Conservation (phyloP, 805 yeast species). For the Jamesozyma piceae region DNA sequence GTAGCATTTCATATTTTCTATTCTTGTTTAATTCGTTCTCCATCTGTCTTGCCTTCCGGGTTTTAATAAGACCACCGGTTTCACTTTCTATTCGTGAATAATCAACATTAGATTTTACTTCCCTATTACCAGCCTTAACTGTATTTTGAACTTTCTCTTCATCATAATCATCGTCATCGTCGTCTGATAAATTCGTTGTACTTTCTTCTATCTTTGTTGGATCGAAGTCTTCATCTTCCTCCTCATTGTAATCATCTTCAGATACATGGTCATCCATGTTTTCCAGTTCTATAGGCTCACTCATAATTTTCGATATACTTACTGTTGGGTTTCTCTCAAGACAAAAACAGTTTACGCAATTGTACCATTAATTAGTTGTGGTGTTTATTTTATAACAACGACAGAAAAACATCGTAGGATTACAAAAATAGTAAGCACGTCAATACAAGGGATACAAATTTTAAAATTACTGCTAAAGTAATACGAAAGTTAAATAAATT, state of each 20-base stretch:
- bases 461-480: no score
- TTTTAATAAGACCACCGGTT: conserved; percentile 57
- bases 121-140: conserved; percentile 26
- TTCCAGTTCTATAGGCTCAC: background rate
- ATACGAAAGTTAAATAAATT: no score
- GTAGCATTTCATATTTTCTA: conserved; percentile 25
- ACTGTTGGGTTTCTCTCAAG: no score
- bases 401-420: no score
- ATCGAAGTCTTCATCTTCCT: conserved; percentile 34
- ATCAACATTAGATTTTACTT: conserved; percentile 21
- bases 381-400: no score
- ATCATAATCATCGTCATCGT: conserved; percentile 27
- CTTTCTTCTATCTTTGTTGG: conserved; percentile 19
- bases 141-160: conserved; percentile 29
- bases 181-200: conserved; percentile 19
- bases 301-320: no score
- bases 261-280: conserved; percentile 8
- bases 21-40: conserved; percentile 31
- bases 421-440: no score
- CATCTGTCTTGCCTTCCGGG: conserved; percentile 51
- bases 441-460: no score
- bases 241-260: conserved; percentile 28
- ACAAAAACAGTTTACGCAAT: no score
- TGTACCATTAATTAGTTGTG: no score
- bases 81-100: conserved; percentile 49